These are phyloP conservation scores for Rubia balearica DNA, from an alignment of 305 asterid genomes.

Conservation along the genomic window DNA sequence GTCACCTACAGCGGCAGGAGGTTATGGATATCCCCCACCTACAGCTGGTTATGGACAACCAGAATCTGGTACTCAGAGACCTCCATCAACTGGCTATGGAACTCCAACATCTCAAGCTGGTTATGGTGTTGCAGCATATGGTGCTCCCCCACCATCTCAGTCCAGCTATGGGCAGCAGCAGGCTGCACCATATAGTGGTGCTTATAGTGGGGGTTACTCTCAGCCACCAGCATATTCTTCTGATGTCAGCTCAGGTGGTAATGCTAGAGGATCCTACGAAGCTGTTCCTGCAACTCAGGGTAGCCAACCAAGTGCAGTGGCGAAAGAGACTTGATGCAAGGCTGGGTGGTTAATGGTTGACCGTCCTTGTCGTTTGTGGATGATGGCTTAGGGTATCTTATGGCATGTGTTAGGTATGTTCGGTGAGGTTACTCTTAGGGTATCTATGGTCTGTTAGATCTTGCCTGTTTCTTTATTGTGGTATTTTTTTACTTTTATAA, in stretches of 20 bases:
- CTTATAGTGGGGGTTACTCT: conserved; percentile 61
- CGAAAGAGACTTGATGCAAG: conserved; percentile 25
- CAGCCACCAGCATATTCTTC: conserved; percentile 43
- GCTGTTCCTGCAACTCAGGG: conserved; percentile 31
- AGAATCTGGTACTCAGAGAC: conserved; percentile 32
- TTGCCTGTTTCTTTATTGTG: conserved; percentile 7
- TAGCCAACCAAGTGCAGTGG: conserved; percentile 25
- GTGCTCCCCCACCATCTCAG: conserved; percentile 26
- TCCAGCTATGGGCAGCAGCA: conserved; percentile 36
- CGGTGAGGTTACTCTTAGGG: not conserved
- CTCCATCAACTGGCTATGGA: conserved; percentile 46
- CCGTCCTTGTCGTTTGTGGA: not conserved
- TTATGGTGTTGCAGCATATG: conserved; percentile 29
- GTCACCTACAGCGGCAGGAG: conserved; percentile 32
- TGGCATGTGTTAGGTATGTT: not conserved
- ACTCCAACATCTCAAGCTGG: conserved; percentile 33
- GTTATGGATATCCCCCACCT: conserved; percentile 27
- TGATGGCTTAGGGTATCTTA: conserved; percentile 1
- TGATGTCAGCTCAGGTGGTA: conserved; percentile 27
- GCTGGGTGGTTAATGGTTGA: not conserved
- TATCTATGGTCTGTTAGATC: not conserved
- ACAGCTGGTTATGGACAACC: conserved; percentile 32
- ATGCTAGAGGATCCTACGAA: conserved; percentile 20
- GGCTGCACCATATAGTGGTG: conserved; percentile 33
- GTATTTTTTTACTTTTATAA: not conserved